Evolutionary conservation across 192 early-diverging fungal genomes (phyloP), one percentile per base, ranked within the genome.

Genomic region (Spinellus fusiger): DNA sequence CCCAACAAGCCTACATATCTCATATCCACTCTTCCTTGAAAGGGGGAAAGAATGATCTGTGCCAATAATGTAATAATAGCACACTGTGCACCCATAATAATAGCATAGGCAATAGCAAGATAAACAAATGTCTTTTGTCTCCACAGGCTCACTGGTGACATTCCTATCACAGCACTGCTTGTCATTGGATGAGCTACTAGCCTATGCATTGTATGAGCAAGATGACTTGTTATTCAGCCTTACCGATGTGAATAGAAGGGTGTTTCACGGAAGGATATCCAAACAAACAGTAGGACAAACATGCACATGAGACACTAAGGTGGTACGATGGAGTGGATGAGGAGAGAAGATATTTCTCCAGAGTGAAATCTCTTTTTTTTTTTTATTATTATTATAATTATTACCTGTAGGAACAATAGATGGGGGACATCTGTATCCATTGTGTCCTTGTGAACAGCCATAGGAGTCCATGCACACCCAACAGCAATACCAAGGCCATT

Each of bases 401-500:
- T 51, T 56, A 71, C 66, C 54, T 78, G 76, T 18, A 63, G 20
- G 15, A 66, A 49, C 16, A 78, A 10, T 12, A 66, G 50, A 18
- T 59, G 54, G 1, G 76, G 76, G 9, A 78, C 66, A 49, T 78
- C 76, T 3, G 29, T 23, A 10, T 44, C 23, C 25, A 60, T 64
- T 5, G 76, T 74, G 2, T 48, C 37, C 15, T 68, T 28, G 13
- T 72, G 66, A 12, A 78, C 62, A n/a, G 70, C 31, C 35, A 62
- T 51, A 23, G 76, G 76, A 1, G 76, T 68, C 40, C 66, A 62
- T 9, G 64, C 52, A 55, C 74, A 78, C 35, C 76, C 76, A 59
- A 53, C 53, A 2, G 76, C 76, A 40, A 71, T 64, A 2, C 76
- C 76, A 22, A 74, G 59, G 38, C 65, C 72, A 62, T 78, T 78